Evolutionary conservation across 768 basidiomycete genomes (phyloP).

Genomic region (Tylopilus rubrobrunneus): DNA sequence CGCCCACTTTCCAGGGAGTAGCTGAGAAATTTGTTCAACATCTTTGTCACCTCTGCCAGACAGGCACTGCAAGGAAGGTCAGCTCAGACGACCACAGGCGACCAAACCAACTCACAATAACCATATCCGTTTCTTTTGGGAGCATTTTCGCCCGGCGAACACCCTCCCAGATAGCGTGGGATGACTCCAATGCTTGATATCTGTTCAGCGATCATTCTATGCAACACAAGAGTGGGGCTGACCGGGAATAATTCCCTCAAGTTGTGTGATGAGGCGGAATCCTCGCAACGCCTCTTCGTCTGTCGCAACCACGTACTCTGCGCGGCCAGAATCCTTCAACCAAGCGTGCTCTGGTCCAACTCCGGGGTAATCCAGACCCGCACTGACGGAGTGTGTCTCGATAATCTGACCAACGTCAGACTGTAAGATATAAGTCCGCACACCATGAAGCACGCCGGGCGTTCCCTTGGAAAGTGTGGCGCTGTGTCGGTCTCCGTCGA

Average conservation of each 20-base stretch:
- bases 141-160: constrained; percentile 80
- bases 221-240: constrained; percentile 16
- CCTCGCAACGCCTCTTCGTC: constrained; percentile 93
- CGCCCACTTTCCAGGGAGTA: constrained; percentile 92
- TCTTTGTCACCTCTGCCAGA: constrained; percentile 98
- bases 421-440: constrained; percentile 93
- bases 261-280: constrained; percentile 86
- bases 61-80: constrained; percentile 56
- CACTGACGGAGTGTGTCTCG: constrained; percentile 96
- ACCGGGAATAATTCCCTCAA: constrained; percentile 98
- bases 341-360: constrained; percentile 98
- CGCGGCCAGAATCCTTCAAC: constrained; percentile 91
- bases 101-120: constrained; percentile 63
- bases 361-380: constrained; percentile 93
- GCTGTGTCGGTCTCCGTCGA: constrained; percentile 82
- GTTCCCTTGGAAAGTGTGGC: constrained; percentile 90
- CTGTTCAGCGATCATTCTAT: constrained; percentile 3
- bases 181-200: constrained; percentile 79
- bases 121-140: constrained; percentile 80
- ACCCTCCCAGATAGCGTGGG: constrained; percentile 94
- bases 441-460: constrained; percentile 94
- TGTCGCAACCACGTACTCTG: constrained; percentile 89
- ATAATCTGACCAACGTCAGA: constrained; percentile 86
- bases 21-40: constrained; percentile 91
- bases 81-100: constrained; percentile 5